Evolutionary conservation across 768 basidiomycete genomes (phyloP), one percentile per base, ranked within the genome.

Genomic region (Cystoderma amianthinum): DNA sequence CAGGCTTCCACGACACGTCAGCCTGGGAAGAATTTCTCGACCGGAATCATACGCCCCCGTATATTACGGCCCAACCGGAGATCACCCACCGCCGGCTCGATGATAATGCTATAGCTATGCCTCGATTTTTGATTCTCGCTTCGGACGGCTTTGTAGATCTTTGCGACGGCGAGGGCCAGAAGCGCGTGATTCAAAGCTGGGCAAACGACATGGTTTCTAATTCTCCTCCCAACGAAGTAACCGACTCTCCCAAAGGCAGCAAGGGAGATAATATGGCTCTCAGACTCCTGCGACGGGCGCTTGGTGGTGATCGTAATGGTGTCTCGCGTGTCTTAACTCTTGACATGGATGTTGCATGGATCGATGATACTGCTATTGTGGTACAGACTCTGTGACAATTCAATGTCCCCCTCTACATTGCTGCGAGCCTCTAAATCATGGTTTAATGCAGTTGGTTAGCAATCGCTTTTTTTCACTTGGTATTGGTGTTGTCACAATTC

Each of bases 121-220:
- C 71, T n/a, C 64, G 68, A 25, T 82, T 72, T 60, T 72, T 84
- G 37, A 64, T 84, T 38, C 61, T 82, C 23, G 68, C 71, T n/a
- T 82, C 81, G 13, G 82, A 83, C 48, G 82, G 82, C 19, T 80
- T 83, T 50, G 62, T 72, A 20, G 82, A 82, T 38, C 49, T 84
- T 7, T 84, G 80, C 50, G 59, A 60, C 17, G 67, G 63, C 18
- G 62, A 71, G 25, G 67, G 64, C 13, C 71, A 74, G 45, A 61
- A 62, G 41, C 60, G 56, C 16, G 67, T 80, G 35, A 52, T 80
- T 32, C 58, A 67, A 34, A 65, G 61, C 42, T 83, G 80, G 82
- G 72, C 76, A 21, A 56, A 65, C 32, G 54, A 56, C 35, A 62
- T 74, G 58, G 64, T 64, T 20, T 35, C 55, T n/a, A 46, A 51